Evolutionary conservation across 2,329 filamentous ascomycete genomes (phyloP).

Genomic region (Calonectria fujianensis): DNA sequence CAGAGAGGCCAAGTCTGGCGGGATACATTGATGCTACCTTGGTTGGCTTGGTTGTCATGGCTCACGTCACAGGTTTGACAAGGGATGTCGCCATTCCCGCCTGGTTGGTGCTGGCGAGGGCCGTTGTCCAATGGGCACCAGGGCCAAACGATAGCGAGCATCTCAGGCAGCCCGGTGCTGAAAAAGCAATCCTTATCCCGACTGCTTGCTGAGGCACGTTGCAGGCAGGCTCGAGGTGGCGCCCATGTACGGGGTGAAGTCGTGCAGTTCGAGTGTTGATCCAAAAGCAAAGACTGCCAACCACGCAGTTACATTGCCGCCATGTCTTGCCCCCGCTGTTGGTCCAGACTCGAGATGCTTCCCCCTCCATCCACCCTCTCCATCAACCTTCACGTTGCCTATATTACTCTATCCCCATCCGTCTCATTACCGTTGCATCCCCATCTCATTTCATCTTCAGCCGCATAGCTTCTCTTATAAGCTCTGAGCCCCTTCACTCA

Average conservation of each 20-base stretch:
- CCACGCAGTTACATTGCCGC: not conserved
- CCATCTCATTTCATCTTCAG: not conserved
- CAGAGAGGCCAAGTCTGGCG: not conserved
- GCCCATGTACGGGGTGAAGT: not conserved
- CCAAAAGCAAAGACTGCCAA: not conserved
- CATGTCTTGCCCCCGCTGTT: constrained; percentile 1
- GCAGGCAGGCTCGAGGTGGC: not conserved
- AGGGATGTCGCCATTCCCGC: not conserved
- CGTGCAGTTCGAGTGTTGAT: not conserved
- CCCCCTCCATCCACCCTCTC: too few species aligned
- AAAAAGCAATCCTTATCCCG: not conserved
- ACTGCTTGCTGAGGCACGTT: not conserved
- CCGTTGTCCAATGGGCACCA: not conserved
- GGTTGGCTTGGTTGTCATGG: not conserved
- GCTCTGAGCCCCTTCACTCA: too few species aligned
- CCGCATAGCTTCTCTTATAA: not conserved
- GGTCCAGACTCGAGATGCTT: constrained; percentile 1
- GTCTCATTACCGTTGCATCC: not conserved
- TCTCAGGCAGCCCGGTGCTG: not conserved
- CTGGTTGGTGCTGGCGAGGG: not conserved
- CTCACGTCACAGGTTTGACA: not conserved
- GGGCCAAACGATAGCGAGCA: not conserved
- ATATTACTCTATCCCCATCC: not conserved
- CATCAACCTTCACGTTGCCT: not conserved
- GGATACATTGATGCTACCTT: not conserved